These are phyloP conservation scores for Yamadazyma blattariae DNA, from an alignment of 1,139 yeast genomes.

Conservation along the genomic window DNA sequence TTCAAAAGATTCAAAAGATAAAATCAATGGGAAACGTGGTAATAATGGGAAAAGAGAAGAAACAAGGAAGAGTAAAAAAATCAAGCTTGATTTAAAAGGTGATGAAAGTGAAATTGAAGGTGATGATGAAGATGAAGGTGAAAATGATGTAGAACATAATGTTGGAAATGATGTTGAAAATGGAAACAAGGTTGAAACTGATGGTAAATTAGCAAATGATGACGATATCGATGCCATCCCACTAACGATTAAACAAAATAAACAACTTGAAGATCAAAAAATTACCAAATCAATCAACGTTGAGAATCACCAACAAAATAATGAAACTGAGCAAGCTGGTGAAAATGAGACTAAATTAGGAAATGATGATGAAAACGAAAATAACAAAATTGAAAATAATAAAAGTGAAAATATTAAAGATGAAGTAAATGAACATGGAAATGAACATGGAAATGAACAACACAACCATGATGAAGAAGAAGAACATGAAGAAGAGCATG, in stretches of 20 bases:
- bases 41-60: slow-evolving; percentile 6
- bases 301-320: too few relatives aligned
- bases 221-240: neutral
- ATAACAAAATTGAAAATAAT: too few relatives aligned
- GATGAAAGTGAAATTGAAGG: slow-evolving; percentile 6
- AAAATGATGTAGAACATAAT: neutral
- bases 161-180: neutral
- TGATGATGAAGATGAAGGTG: slow-evolving; percentile 2
- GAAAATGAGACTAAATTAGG: slow-evolving; percentile 1
- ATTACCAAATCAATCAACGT: too few relatives aligned
- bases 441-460: slow-evolving; percentile 7
- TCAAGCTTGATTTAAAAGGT: slow-evolving; percentile 2
- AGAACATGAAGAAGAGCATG: slow-evolving; percentile 12
- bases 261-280: too few relatives aligned
- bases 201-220: neutral
- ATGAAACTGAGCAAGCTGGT: too few relatives aligned
- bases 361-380: slow-evolving; percentile 1
- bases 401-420: neutral
- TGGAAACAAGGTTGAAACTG: neutral
- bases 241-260: too few relatives aligned
- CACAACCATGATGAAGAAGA: slow-evolving; percentile 9
- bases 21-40: slow-evolving; percentile 11
- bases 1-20: slow-evolving; percentile 7
- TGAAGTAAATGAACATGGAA: slow-evolving; percentile 7
- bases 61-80: neutral